Evolutionary conservation across 2,329 filamentous ascomycete genomes (phyloP), one percentile per base, ranked within the genome.

Genomic region (Nemania sp.): DNA sequence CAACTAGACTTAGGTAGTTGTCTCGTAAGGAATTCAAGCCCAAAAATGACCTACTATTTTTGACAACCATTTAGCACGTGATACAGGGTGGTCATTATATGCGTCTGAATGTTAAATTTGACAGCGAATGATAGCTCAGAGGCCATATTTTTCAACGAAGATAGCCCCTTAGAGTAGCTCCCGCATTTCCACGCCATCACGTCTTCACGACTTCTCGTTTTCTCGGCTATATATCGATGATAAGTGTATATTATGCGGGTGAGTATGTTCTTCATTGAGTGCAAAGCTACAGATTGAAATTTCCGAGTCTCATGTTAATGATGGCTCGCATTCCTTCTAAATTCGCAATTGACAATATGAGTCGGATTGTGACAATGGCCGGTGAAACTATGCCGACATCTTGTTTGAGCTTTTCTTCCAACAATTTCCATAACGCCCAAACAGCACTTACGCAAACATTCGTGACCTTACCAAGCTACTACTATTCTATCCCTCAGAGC

Each of bases 1-100:
- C 20, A 66, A 43, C 35, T 45, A 26, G 41, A 65, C 43, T n/a
- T 59, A 62, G 54, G 24, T 32, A 61, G 49, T 68, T 52, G 64
- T 54, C 45, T 62, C 41, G 32, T 43, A 58, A 29, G 32, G 18
- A 66, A 68, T 68, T 29, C 49, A 58, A 49, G 52, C 43, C 53
- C 54, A 35, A 52, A 65, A 43, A 22, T n/a, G n/a, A 53, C 15
- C 13, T 18, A 7, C 55, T 52, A 13, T 51, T 49, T 8, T 29
- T 4, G 15, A 41, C 20, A 18, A 41, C 51, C 5, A 5, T 54
- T 22, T 1, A 13, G 45, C 7, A 43, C 51, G 56, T 63, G 24
- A 53, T 57, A 27, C 51, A 32, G n/a, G n/a, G n/a, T n/a, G 1
- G 11, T 5, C 10, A 24, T 66, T 26, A 10, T 41, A 24, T 45